Conservation (phyloP, 352 stramenopile species). For the Globisporangium okanoganense region DNA sequence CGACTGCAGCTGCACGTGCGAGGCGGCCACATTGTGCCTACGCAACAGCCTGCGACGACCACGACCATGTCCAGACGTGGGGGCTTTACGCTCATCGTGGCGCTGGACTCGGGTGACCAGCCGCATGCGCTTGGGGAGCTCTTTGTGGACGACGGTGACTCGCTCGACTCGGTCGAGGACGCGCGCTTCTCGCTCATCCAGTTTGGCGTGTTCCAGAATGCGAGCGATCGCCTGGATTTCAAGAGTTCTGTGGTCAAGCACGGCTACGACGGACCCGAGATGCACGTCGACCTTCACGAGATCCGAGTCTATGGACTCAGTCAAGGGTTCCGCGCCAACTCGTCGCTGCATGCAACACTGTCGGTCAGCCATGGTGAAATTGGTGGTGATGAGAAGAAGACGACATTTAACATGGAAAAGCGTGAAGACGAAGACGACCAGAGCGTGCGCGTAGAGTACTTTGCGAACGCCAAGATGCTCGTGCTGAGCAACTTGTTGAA, state of each 20-base stretch:
- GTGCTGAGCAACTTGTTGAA: conserved; percentile 49
- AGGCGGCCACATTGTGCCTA: conserved; percentile 59
- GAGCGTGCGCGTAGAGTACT: conserved; percentile 51
- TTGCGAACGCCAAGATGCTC: conserved; percentile 60
- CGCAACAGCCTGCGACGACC: conserved; percentile 49
- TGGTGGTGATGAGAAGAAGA: not conserved
- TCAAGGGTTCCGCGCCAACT: conserved; percentile 49
- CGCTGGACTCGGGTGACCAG: conserved; percentile 22
- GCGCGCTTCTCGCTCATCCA: conserved; percentile 46
- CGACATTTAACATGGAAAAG: conserved; percentile 1
- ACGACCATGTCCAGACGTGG: conserved; percentile 54
- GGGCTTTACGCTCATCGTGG: conserved; percentile 49
- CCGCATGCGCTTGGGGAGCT: conserved; percentile 45
- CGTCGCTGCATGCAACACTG: conserved; percentile 37
- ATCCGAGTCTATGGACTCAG: conserved; percentile 58
- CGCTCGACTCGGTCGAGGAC: conserved; percentile 53
- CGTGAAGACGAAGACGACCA: not conserved
- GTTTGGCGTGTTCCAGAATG: conserved; percentile 37
- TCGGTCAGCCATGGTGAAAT: not conserved
- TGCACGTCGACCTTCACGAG: conserved; percentile 43
- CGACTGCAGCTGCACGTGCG: conserved; percentile 64
- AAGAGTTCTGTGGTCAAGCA: conserved; percentile 27
- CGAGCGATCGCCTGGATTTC: conserved; percentile 37
- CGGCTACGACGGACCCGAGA: conserved; percentile 68
- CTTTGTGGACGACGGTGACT: conserved; percentile 76